Base-by-base conservation (phyloP, 306 rosid species). In the Corylus avellana region DNA sequence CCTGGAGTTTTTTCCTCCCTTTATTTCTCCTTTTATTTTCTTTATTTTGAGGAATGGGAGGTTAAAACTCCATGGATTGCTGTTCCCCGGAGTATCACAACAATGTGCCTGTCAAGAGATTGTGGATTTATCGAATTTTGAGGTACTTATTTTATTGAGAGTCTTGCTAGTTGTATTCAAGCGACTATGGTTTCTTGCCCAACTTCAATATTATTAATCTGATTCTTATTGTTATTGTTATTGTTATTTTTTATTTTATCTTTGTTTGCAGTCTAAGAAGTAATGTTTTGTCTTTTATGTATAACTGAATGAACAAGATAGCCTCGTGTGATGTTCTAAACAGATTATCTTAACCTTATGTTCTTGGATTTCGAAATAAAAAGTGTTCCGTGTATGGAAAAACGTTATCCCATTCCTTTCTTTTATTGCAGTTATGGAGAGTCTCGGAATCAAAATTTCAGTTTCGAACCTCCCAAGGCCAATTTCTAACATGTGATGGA, bases 391-490 rank as follows among this genome's bases (percentile, higher is more conserved):
- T 47, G 27, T 64, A 44, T 54, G 59, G 46, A 62, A 77, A 78
- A n/a, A 58, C 4, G 68, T 64, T 78, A 44, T 77, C 63, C 14
- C 78, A 49, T 42, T 7, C 37, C 54, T 77, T 56, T 77, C 71
- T 47, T 51, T 56, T 83, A 67, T 72, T 81, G 83, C 85, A 94
- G 98, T 82, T 92, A 73, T 92, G 93, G 97, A 91, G 98, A 88
- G 79, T 89, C 66, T 90, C 98, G 0, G 85, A 80, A 83, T 92
- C 87, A 57, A 87, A 90, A 72, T 91, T 92, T 88, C 94, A 90
- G 73, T 79, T 92, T 59, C 89, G 92, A 25, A 87, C 96, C 62
- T 77, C 77, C 7, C 80, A 76, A 75, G 98, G 97, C 49, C 92
- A 90, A 82, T 92, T 92, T 86, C 87, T 95, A 73, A 89, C 93